A percentile compares a stretch with the other conserved stretches of the same genome.
phyloP scores from a whole-genome alignment of 805 yeast species.

The Candida vartiovaarae region DNA sequence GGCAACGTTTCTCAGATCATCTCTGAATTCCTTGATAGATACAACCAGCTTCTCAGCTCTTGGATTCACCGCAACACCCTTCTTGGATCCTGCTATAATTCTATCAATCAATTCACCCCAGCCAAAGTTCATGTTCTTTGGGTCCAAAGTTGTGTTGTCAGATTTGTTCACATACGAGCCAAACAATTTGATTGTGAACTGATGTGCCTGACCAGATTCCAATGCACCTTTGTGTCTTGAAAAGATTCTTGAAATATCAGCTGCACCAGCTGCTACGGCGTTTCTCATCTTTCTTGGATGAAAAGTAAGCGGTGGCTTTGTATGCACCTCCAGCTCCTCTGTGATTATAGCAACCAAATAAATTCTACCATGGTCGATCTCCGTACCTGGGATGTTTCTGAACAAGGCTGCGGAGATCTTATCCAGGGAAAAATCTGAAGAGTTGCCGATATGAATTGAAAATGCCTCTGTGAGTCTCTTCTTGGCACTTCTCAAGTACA shows the following conservation, averaged over 20 bases:
- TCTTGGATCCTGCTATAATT: constrained; percentile 64
- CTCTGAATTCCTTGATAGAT: constrained; percentile 66
- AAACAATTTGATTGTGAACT: constrained; percentile 62
- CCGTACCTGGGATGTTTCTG: constrained; percentile 64
- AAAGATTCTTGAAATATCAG: constrained; percentile 76
- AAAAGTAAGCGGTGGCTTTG: constrained; percentile 12
- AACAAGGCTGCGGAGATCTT: constrained; percentile 75
- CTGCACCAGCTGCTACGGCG: constrained; percentile 85
- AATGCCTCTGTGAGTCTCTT: constrained; percentile 74
- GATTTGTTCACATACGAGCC: constrained; percentile 52
- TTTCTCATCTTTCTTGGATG: constrained; percentile 44
- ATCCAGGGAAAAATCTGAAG: constrained; percentile 52
- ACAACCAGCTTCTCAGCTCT: constrained; percentile 67
- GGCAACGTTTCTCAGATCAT: constrained; percentile 29
- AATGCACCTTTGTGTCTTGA: constrained; percentile 55
- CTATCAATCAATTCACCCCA: constrained; percentile 87
- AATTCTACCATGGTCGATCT: constrained; percentile 55
- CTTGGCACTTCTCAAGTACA: constrained; percentile 59
- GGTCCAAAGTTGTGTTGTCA: constrained; percentile 28
- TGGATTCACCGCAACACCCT: constrained; percentile 76
- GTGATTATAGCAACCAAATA: constrained; percentile 72
- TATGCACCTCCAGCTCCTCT: constrained; percentile 51
- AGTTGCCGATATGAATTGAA: constrained; percentile 55
- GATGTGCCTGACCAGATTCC: constrained; percentile 57
- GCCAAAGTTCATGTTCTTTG: constrained; percentile 50